Base-by-base conservation (phyloP, 805 yeast genomes). In the Kregervanrija delftensis region DNA sequence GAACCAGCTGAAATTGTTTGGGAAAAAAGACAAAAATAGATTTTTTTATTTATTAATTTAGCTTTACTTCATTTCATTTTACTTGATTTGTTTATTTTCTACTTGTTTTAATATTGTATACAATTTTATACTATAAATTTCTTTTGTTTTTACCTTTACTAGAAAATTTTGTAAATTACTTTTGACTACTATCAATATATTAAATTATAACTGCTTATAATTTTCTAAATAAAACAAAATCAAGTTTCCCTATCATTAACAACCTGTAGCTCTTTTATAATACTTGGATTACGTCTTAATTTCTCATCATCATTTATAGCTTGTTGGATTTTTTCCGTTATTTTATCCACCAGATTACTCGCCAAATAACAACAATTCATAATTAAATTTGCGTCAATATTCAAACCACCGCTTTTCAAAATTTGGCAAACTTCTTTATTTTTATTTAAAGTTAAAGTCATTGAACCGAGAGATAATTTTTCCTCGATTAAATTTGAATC, bases 381-480 rank as follows among this genome's bases (percentile, higher is more conserved):
- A 41, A 91, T 65, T 22, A 74, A 67, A 33, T 73, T 57, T 0
- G 93, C 87, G 56, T 86, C 90, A 51, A 91, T 77, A 6, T 90
- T 86, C 39, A 86, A 67, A 0, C 96, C 97, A 41, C 98, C 99
- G 31, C 89, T 86, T 58, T 91, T 93, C 37, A 84, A 74, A 30
- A 93, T 72, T 60, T 93, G 99, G 40, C 96, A 90, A 8, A 93
- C 69, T 57, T 93, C 99, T 52, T 91, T 76, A 59, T 91, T 91
- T 54, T 85, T 87, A 61, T 93, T 93, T 46, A 90, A 65, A 0
- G 99, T 88, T 31, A 93, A 78, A 1, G 95, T 86, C 64, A 91
- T 70, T 2, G 78, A 76, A 17, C 97, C 96, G 39, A 81, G 83
- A 48, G 91, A 72, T 15, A 88, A 63, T 13, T 72, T 62, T 58